Conservation (phyloP, 2,329 filamentous ascomycete species). For the Penicillium sp. region DNA sequence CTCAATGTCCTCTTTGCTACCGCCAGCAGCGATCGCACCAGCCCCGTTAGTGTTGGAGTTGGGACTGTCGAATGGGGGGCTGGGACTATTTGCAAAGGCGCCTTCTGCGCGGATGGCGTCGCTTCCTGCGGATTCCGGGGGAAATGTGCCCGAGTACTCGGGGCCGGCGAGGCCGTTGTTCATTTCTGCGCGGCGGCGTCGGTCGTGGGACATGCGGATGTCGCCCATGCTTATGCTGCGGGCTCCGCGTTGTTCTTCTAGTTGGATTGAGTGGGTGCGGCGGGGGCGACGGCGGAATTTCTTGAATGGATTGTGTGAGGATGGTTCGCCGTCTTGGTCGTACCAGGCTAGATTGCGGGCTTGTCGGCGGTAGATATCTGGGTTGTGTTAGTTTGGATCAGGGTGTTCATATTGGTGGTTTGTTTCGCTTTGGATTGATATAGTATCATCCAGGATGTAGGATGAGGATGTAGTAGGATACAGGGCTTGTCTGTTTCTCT, state of each 20-base stretch:
- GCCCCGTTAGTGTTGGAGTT: not conserved
- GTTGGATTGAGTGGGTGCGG: conserved; percentile 33
- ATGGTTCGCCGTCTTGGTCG: conserved; percentile 41
- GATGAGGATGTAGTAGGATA: no score
- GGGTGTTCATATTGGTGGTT: not conserved
- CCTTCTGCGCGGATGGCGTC: conserved; percentile 10
- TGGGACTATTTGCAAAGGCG: not conserved
- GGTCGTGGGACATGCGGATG: conserved; percentile 27
- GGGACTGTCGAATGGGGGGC: not conserved
- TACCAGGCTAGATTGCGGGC: conserved; percentile 48
- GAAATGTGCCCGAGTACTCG: conserved; percentile 31
- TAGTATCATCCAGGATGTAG: no score
- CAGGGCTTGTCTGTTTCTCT: no score
- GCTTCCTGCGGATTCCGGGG: conserved; percentile 30
- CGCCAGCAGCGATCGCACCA: not conserved
- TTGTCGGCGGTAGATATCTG: conserved; percentile 46
- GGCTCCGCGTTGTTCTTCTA: conserved; percentile 33
- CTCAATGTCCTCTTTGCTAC: conserved; percentile 9
- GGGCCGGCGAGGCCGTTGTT: conserved; percentile 26
- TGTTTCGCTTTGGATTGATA: not conserved
- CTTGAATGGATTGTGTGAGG: conserved; percentile 47
- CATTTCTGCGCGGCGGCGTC: conserved; percentile 29
- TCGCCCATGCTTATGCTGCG: conserved; percentile 28
- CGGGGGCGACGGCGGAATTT: conserved; percentile 38
- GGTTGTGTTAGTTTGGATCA: not conserved